A percentile compares a stretch with the other conserved stretches of the same genome.
phyloP scores from a whole-genome alignment of 805 yeast genomes.

The Yamadazyma nakazawae region DNA sequence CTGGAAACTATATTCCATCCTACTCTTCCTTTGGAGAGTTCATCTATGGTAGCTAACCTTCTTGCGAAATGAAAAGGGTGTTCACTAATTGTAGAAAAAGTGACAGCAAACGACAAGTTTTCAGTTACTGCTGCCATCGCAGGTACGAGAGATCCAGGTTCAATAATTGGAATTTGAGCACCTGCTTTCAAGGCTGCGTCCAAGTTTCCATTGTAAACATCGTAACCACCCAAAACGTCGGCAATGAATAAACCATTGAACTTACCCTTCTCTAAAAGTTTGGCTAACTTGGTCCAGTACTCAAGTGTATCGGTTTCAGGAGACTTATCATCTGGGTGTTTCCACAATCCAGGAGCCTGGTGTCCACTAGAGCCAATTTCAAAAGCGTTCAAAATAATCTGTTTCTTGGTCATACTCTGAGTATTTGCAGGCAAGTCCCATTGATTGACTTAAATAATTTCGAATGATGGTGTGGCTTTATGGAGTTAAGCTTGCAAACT shows the following conservation, averaged over 20 bases:
- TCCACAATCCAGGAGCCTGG: slow-evolving; percentile 34
- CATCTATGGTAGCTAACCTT: slow-evolving; percentile 44
- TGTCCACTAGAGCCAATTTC: slow-evolving; percentile 27
- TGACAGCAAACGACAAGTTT: slow-evolving; percentile 39
- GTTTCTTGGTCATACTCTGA: slow-evolving; percentile 11
- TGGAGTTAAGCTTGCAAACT: not conserved
- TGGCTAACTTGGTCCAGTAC: slow-evolving; percentile 39
- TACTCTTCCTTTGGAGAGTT: slow-evolving; percentile 41
- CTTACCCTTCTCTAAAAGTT: slow-evolving; percentile 38
- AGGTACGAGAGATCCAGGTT: slow-evolving; percentile 33
- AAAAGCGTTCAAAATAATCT: slow-evolving; percentile 36
- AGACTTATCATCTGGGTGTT: slow-evolving; percentile 35
- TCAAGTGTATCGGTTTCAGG: slow-evolving; percentile 21
- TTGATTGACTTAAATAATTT: not conserved
- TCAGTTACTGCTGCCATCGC: slow-evolving; percentile 47
- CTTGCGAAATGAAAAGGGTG: slow-evolving; percentile 42
- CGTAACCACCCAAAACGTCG: slow-evolving; percentile 39
- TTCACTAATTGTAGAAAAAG: slow-evolving; percentile 42
- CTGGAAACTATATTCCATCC: slow-evolving; percentile 49
- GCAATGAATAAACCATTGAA: slow-evolving; percentile 40
- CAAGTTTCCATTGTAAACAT: slow-evolving; percentile 40
- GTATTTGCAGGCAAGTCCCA: not conserved
- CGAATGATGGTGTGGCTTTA: not conserved
- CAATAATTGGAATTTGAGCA: slow-evolving; percentile 36
- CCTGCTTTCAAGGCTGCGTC: slow-evolving; percentile 33